These are phyloP conservation scores for Globisporangium paddicum DNA, from an alignment of 352 stramenopile species.

Conservation along the genomic window DNA sequence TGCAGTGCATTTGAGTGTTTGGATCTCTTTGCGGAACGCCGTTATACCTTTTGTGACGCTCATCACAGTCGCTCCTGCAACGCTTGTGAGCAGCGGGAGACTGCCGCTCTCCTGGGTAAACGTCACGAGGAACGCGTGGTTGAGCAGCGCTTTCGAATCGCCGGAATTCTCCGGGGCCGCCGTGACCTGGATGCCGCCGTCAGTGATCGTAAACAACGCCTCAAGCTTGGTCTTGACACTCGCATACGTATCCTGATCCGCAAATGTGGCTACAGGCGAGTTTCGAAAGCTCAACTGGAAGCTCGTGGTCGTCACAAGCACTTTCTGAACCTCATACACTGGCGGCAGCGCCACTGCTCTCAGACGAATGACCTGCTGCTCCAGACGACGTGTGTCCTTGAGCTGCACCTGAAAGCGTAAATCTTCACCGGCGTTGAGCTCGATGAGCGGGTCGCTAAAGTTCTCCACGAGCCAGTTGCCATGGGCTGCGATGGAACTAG, in stretches of 20 bases:
- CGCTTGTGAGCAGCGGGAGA: slow-evolving; percentile 32
- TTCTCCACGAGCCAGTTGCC: slow-evolving; percentile 73
- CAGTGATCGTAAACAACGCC: slow-evolving; percentile 75
- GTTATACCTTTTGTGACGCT: slow-evolving; percentile 32
- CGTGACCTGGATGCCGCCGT: slow-evolving; percentile 67
- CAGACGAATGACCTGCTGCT: slow-evolving; percentile 61
- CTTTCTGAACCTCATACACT: slow-evolving; percentile 51
- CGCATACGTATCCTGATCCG: slow-evolving; percentile 30
- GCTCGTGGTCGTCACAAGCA: slow-evolving; percentile 28
- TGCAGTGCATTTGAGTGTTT: slow-evolving; percentile 70
- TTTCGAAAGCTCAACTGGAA: slow-evolving; percentile 63
- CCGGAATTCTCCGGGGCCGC: slow-evolving; percentile 26
- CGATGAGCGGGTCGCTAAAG: slow-evolving; percentile 45
- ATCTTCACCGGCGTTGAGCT: slow-evolving; percentile 43
- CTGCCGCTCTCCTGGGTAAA: slow-evolving; percentile 53
- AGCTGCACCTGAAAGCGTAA: slow-evolving; percentile 88
- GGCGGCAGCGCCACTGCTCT: slow-evolving; percentile 44
- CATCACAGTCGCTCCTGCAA: slow-evolving; percentile 26
- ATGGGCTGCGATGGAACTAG: slow-evolving; percentile 63
- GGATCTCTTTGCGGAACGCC: slow-evolving; percentile 61
- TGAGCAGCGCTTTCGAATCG: slow-evolving; percentile 25
- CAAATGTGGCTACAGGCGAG: slow-evolving; percentile 33
- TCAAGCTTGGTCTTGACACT: slow-evolving; percentile 62
- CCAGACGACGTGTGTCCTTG: slow-evolving; percentile 79
- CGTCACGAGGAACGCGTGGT: slow-evolving; percentile 57